phyloP scores from a whole-genome alignment of 2,329 filamentous ascomycete species.

The Xylaria sp. region DNA sequence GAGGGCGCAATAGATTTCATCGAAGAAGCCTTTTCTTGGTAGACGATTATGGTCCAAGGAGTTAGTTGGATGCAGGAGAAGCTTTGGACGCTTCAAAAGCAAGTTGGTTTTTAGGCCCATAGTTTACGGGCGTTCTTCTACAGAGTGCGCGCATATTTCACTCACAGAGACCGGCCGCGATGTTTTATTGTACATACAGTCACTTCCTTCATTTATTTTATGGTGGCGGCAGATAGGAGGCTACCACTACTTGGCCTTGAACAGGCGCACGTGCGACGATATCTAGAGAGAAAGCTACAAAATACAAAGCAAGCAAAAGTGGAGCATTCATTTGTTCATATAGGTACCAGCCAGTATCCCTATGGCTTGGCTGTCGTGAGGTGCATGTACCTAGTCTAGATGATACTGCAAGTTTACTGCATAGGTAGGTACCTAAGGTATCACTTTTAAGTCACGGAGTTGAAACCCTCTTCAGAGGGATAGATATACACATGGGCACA shows the following conservation, averaged over 20 bases:
- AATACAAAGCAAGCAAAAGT: slow-evolving; percentile 4
- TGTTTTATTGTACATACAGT: slow-evolving; percentile 34
- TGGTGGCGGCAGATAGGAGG: slow-evolving; percentile 8
- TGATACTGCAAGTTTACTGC: no score
- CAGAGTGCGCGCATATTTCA: slow-evolving; percentile 34
- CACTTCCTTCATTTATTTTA: slow-evolving; percentile 25
- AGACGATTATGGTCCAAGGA: slow-evolving; percentile 35
- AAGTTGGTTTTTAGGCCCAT: slow-evolving; percentile 4
- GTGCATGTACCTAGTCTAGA: no score
- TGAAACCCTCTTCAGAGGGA: no score
- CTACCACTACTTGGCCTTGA: slow-evolving; percentile 13
- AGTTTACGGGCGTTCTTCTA: slow-evolving; percentile 10
- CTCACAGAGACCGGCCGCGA: slow-evolving; percentile 5
- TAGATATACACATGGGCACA: no score
- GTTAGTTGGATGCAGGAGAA: background rate
- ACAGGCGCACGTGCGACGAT: slow-evolving; percentile 21
- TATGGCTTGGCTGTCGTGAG: background rate
- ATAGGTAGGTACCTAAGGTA: background rate
- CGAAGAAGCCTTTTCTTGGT: slow-evolving; percentile 79
- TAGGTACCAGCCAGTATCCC: background rate
- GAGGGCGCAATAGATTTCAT: slow-evolving; percentile 78
- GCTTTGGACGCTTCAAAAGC: slow-evolving; percentile 19
- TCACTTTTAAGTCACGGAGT: no score
- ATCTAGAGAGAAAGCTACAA: slow-evolving; percentile 19
- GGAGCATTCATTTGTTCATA: background rate